Evolutionary conservation across 192 early-diverging fungal species (phyloP), one percentile per base, ranked within the genome.

Genomic region (Phlyctochytrium planicorne): DNA sequence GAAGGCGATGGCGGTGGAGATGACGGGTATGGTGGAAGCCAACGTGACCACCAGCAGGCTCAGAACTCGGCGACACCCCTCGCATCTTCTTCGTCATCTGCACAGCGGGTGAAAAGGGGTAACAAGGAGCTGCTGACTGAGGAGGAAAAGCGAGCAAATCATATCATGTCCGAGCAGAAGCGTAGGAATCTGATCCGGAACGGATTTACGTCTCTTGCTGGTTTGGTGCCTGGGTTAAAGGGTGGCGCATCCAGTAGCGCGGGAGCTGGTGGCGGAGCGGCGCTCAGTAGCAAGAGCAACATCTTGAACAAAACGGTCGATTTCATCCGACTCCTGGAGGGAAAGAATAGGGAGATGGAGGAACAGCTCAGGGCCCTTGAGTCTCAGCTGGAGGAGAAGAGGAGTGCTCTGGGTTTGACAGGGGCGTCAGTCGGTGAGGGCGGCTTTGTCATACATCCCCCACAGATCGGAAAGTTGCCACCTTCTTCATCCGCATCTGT

Each of bases 131-230:
- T 92, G 2, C 59, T 92, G 69, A 92, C 90, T 1, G 90, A 91
- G 64, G 84, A 91, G 63, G 85, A 91, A 63, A 90, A 90, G 57
- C 68, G 87, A 25, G 80, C 85, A 1, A 91, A 91, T 68, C 90
- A 91, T 65, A 90, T 91, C 60, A 79, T 82, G 4, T 89, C 88
- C 0, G 90, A 91, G 69, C 89, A 91, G 67, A 90, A 89, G 65
- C 83, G 90, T 34, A 68, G 90, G 30, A 87, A 90, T 30, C 81
- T 85, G 4, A 90, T 91, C 53, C 70, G 78, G 20, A 57, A 59
- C 3, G 78, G 78, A 3, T 79, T 79, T 64, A 37, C 62, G 35
- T 33, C 59, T 1, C 67, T 79, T 17, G 52, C 67, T 12, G 63
- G 68, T 4, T 24, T 77, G 14, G 72, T 77, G 53, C 76, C 76